Evolutionary conservation across 192 early-diverging fungal species (phyloP).

Genomic region (Irineochytrium annulatum): DNA sequence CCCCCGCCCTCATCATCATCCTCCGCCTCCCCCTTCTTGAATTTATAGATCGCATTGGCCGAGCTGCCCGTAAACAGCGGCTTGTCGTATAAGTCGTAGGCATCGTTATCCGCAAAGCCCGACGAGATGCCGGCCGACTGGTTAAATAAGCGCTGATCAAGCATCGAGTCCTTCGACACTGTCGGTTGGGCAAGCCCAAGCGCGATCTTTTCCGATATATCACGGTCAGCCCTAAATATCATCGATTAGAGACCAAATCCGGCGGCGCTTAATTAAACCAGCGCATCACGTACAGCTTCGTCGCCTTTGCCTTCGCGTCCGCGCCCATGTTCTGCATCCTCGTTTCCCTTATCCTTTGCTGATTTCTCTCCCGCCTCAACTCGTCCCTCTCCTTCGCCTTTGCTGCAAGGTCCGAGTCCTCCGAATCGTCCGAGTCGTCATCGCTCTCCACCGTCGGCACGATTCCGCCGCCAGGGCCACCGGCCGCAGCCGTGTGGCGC

Average conservation of each 20-base stretch:
- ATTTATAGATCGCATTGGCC: conserved; percentile 74
- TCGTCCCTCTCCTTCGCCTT: conserved; percentile 79
- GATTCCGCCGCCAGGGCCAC: not conserved
- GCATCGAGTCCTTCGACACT: conserved; percentile 82
- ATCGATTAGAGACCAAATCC: too few relatives aligned
- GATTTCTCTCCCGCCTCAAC: conserved; percentile 74
- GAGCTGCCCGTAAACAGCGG: conserved; percentile 75
- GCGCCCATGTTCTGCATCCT: conserved; percentile 85
- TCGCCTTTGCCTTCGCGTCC: conserved; percentile 76
- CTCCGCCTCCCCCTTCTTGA: conserved; percentile 44
- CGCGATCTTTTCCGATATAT: conserved; percentile 98
- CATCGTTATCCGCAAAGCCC: conserved; percentile 87
- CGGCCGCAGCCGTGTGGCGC: conserved; percentile 14
- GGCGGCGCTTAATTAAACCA: too few relatives aligned
- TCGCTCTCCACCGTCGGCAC: conserved; percentile 13
- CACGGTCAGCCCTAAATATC: conserved; percentile 64
- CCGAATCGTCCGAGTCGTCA: conserved; percentile 32
- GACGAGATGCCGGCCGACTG: conserved; percentile 79
- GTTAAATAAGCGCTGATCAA: conserved; percentile 93
- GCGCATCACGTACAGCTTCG: conserved; percentile 39
- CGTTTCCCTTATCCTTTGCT: conserved; percentile 80
- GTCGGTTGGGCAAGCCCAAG: conserved; percentile 94
- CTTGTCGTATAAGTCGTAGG: conserved; percentile 94
- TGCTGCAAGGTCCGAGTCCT: conserved; percentile 57
- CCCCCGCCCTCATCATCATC: conserved; percentile 62